phyloP scores from a whole-genome alignment of 768 basidiomycete genomes.

The Naganishia vaughanmartiniae region DNA sequence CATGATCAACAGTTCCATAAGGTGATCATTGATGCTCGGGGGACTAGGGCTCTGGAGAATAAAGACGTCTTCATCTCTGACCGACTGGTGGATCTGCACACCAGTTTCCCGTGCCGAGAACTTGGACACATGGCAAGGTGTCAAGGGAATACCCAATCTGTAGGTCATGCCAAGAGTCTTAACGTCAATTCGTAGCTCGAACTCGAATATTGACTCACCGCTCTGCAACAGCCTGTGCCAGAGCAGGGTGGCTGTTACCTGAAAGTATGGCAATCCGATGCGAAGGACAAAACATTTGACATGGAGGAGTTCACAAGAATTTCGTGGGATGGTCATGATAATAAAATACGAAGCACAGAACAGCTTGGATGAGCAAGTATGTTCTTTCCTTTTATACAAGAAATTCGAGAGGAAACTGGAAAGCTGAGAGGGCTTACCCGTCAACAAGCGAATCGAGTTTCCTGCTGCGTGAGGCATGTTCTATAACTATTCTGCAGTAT shows the following conservation, averaged over 20 bases:
- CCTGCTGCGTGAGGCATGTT: slow-evolving; percentile 45
- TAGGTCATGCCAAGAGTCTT: background rate
- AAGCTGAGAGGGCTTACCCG: slow-evolving; percentile 42
- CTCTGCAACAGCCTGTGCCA: slow-evolving; percentile 88
- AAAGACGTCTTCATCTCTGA: slow-evolving; percentile 97
- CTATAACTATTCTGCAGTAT: slow-evolving; percentile 8
- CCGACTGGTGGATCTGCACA: slow-evolving; percentile 88
- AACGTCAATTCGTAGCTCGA: background rate
- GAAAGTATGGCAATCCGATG: slow-evolving; percentile 26
- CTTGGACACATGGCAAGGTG: slow-evolving; percentile 79
- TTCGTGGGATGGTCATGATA: background rate
- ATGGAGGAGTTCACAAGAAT: background rate
- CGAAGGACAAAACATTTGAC: background rate
- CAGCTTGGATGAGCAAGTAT: slow-evolving; percentile 8
- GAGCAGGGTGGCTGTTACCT: slow-evolving; percentile 94
- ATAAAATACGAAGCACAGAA: slow-evolving; percentile 11
- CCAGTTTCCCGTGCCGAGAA: slow-evolving; percentile 88
- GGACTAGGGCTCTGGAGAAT: slow-evolving; percentile 69
- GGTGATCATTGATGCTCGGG: slow-evolving; percentile 71
- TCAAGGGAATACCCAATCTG: slow-evolving; percentile 85
- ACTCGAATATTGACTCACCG: slow-evolving; percentile 60
- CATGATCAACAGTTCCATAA: slow-evolving; percentile 99
- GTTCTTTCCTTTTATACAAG: slow-evolving; percentile 9
- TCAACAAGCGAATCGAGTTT: slow-evolving; percentile 52
- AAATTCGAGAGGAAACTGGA: slow-evolving; percentile 16